Conservation (phyloP, 768 basidiomycete species). For the Arthromyces matolae region DNA sequence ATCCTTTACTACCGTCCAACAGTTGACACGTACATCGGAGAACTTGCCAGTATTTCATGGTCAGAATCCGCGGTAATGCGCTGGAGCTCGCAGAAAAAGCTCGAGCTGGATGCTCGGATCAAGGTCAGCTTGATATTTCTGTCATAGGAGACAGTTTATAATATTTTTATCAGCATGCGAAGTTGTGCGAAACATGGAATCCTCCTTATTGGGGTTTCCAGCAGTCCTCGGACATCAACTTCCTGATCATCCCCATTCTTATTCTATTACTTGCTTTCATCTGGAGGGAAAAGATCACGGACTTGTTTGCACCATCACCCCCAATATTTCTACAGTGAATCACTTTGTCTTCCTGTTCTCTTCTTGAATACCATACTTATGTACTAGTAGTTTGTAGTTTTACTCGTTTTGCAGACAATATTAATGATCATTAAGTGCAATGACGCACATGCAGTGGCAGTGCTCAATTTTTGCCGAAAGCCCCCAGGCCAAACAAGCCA, state of each 20-base stretch:
- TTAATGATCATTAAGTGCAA: not conserved
- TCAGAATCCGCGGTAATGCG: slow-evolving; percentile 17
- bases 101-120: slow-evolving; percentile 17
- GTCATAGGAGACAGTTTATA: not conserved
- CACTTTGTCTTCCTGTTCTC: not conserved
- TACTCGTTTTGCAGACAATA: too few relatives aligned
- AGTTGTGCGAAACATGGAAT: slow-evolving; percentile 33
- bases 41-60: slow-evolving; percentile 20
- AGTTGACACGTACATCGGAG: slow-evolving; percentile 22
- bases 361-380: not conserved
- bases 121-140: not conserved
- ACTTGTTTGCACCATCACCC: not conserved
- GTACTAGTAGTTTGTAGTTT: not conserved
- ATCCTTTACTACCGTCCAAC: slow-evolving; percentile 25
- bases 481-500: slow-evolving; percentile 8
- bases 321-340: slow-evolving; percentile 1
- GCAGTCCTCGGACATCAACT: slow-evolving; percentile 14
- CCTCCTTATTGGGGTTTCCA: slow-evolving; percentile 25
- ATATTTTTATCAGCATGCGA: slow-evolving; percentile 25
- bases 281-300: slow-evolving; percentile 26
- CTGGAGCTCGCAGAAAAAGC: slow-evolving; percentile 28
- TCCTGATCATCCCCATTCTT: slow-evolving; percentile 24
- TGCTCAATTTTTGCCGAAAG: slow-evolving; percentile 5
- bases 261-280: slow-evolving; percentile 24
- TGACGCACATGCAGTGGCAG: slow-evolving; percentile 5